Base-by-base conservation (phyloP, 768 basidiomycete genomes). In the Termitomyces sp. region DNA sequence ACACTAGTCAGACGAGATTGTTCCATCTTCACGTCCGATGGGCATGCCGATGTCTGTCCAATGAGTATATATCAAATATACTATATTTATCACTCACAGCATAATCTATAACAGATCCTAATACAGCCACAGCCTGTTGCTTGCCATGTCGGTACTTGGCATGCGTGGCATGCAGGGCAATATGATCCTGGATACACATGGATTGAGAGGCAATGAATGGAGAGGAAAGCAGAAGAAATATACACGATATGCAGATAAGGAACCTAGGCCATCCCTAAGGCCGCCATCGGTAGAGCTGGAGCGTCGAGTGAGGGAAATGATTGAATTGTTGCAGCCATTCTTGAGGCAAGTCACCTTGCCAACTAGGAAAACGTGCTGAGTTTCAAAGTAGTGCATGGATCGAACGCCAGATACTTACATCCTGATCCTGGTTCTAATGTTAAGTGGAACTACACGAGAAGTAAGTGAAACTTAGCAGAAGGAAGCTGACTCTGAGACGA, bases 341-440 rank as follows among this genome's bases (percentile, higher is more conserved):
- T 83, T 80, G n/a, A 79, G 66, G 59, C 83, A 84, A 8, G 68
- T 71, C 18, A 78, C 65, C 18, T 61, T 59, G 20, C 81, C 82
- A 63, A 69, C 82, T 84, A 53, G 4, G 39, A 31, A 13, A 11
- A 20, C 4, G 41, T 24, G 13, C 22, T 27, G 36, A 51, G 33
- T 27, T 3, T 42, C 53, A 44, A 20, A 30, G 39, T 49, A 31
- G 15, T 30, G 45, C 55, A 50, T 58, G 47, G 62, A 31, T 52
- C 34, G 55, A 30, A 36, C 6, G 13, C 37, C 45, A 8, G 34
- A 31, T 15, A 22, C 78, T 73, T 64, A 81, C 80, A 75, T 63
- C 77, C 74, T 55, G 54, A 57, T 27, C 68, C 66, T 18, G 76
- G 74, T 39, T 77, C 68, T 33, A 76, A 62, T 52, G 58, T 68